phyloP scores from a whole-genome alignment of 2,329 filamentous ascomycete species.

The Claviceps cyperi region DNA sequence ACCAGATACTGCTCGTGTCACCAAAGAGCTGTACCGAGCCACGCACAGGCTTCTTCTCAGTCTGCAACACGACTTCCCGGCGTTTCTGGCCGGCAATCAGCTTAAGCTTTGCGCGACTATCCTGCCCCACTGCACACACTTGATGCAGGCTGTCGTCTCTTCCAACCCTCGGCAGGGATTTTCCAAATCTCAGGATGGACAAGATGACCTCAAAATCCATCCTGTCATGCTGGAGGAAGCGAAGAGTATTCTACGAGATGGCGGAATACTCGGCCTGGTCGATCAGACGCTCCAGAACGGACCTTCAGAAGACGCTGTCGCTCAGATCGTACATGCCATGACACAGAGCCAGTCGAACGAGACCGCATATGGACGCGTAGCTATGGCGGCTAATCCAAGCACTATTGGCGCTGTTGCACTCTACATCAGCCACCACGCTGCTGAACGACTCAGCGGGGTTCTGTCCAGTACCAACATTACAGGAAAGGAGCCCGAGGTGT shows the following conservation, averaged over 20 bases:
- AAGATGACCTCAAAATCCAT: constrained; percentile 58
- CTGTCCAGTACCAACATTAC: constrained; percentile 38
- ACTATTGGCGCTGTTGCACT: constrained; percentile 74
- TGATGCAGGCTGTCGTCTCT: constrained; percentile 77
- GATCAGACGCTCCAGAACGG: constrained; percentile 46
- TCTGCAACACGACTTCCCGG: constrained; percentile 85
- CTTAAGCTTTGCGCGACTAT: constrained; percentile 68
- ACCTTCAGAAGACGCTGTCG: constrained; percentile 56
- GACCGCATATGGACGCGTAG: constrained; percentile 51
- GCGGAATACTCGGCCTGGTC: constrained; percentile 43
- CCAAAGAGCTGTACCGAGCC: constrained; percentile 74
- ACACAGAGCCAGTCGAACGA: constrained; percentile 42
- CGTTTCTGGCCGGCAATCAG: constrained; percentile 82
- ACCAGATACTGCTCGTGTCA: constrained; percentile 49
- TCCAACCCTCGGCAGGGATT: constrained; percentile 58
- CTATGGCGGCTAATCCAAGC: constrained; percentile 51
- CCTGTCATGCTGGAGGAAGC: constrained; percentile 53
- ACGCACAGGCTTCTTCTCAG: constrained; percentile 70
- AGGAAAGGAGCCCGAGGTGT: constrained; percentile 39
- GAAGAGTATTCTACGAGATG: constrained; percentile 35
- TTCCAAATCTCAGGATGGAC: constrained; percentile 51
- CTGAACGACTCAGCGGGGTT: constrained; percentile 42
- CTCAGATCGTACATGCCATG: constrained; percentile 62
- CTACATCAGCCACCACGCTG: constrained; percentile 63
- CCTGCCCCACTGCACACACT: constrained; percentile 69